phyloP scores from a whole-genome alignment of 139 green algal genomes.

The Penium margaritaceum region DNA sequence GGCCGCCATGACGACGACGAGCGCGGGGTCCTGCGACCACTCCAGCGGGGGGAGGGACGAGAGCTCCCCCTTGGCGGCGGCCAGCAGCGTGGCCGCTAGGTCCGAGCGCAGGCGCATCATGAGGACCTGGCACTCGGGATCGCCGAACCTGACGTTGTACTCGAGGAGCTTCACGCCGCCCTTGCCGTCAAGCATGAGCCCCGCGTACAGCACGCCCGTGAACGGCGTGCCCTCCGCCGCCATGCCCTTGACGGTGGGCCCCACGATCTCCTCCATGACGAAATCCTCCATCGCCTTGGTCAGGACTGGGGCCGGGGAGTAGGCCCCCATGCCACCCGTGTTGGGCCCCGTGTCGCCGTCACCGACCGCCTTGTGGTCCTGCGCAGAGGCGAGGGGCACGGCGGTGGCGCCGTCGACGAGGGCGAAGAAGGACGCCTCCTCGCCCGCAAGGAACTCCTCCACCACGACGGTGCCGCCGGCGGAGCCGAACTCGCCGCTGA shows the following conservation, averaged over 20 bases:
- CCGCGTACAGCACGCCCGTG: slow-evolving; percentile 83
- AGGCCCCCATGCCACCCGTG: slow-evolving; percentile 95
- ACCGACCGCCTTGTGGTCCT: slow-evolving; percentile 89
- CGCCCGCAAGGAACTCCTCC: slow-evolving; percentile 87
- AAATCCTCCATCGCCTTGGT: slow-evolving; percentile 64
- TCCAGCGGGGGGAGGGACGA: slow-evolving; percentile 1
- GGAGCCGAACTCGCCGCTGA: slow-evolving; percentile 60
- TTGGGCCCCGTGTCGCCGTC: slow-evolving; percentile 94
- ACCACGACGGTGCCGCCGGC: slow-evolving; percentile 74
- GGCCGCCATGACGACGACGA: slow-evolving; percentile 82
- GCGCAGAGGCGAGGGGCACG: slow-evolving; percentile 39
- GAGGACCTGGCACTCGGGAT: slow-evolving; percentile 95
- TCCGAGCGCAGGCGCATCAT: slow-evolving; percentile 83
- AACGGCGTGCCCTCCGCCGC: slow-evolving; percentile 72
- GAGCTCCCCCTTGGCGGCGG: slow-evolving; percentile 36
- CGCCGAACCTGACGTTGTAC: slow-evolving; percentile 94
- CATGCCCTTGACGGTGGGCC: slow-evolving; percentile 81
- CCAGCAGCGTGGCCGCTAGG: slow-evolving; percentile 68
- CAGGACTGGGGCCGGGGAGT: slow-evolving; percentile 86
- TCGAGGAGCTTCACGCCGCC: slow-evolving; percentile 74
- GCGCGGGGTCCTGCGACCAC: slow-evolving; percentile 58
- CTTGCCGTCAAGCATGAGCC: slow-evolving; percentile 89
- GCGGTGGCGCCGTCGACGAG: slow-evolving; percentile 75
- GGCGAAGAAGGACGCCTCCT: slow-evolving; percentile 94
- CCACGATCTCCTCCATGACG: slow-evolving; percentile 77